phyloP scores from a whole-genome alignment of 2,329 filamentous ascomycete genomes.

The Sclerotinia subarctica region DNA sequence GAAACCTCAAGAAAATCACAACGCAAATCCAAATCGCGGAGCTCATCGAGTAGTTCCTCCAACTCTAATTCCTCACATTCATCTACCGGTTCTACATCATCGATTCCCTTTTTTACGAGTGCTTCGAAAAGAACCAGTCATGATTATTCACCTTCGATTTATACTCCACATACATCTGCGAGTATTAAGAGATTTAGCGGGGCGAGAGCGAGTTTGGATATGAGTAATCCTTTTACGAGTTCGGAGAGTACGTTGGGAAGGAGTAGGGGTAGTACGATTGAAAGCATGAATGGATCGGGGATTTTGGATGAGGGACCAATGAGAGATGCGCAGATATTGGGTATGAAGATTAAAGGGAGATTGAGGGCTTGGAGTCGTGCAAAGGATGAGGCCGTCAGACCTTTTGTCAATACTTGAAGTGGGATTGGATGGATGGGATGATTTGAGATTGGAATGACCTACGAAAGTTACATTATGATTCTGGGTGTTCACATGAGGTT shows the following conservation, averaged over 20 bases:
- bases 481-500: background rate
- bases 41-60: slow-evolving; percentile 6
- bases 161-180: background rate
- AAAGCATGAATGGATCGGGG: background rate
- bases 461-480: background rate
- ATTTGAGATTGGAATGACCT: background rate
- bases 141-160: background rate
- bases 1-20: slow-evolving; percentile 4
- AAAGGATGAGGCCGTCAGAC: background rate
- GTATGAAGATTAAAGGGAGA: slow-evolving; percentile 18
- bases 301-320: background rate
- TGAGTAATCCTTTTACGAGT: background rate
- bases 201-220: background rate
- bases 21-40: slow-evolving; percentile 3
- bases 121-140: background rate
- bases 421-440: background rate
- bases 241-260: background rate
- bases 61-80: slow-evolving; percentile 8
- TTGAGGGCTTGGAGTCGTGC: slow-evolving; percentile 18
- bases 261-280: slow-evolving; percentile 4
- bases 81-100: background rate
- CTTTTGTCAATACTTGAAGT: slow-evolving; percentile 9
- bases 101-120: background rate
- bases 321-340: slow-evolving; percentile 1
- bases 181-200: background rate